Base-by-base conservation (phyloP, 75 land plant genomes). In the Gnetum montanum region DNA sequence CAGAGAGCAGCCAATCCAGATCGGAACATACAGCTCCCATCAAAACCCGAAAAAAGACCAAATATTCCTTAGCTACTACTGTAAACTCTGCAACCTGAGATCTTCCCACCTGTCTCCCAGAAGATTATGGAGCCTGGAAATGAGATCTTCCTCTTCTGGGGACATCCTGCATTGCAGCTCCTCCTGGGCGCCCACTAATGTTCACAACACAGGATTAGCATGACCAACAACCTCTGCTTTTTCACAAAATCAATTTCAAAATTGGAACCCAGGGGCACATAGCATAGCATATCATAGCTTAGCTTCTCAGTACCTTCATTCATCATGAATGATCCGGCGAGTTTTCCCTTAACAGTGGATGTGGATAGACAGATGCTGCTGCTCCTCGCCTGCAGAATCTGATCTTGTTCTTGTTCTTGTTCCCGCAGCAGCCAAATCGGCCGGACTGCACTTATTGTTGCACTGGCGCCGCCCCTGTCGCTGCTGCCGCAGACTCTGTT, bases 111-210 rank as follows among this genome's bases (percentile, higher is more conserved):
- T 49, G n/a, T 49, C 51, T 20, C 51, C 51, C 0, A 49, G 1
- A 10, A 49, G 31, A 27, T 23, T 49, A 31, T 49, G 51, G n/a
- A 49, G 51, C 24, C 51, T 49, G 15, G 5, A 4, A 5, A 49
- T 49, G 29, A 49, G 51, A 49, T 49, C 51, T 49, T 49, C 51
- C 28, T 49, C 51, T 2, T 28, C 51, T 31, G 26, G 31, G 13
- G 12, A 27, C 31, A 49, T 49, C 28, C 31, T 49, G 1, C 5
- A 11, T 7, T 49, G 1, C 50, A 26, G 6, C 16, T 41, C n/a
- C n/a, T 41, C 16, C 43, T 41, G n/a, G n/a, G n/a, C n/a, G n/a
- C n/a, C n/a, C n/a, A n/a, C n/a, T n/a, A n/a, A n/a, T n/a, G n/a
- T n/a, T n/a, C n/a, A n/a, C n/a, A n/a, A n/a, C n/a, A n/a, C n/a